Conservation (phyloP, 1,139 yeast species). For the Candida albicans region DNA sequence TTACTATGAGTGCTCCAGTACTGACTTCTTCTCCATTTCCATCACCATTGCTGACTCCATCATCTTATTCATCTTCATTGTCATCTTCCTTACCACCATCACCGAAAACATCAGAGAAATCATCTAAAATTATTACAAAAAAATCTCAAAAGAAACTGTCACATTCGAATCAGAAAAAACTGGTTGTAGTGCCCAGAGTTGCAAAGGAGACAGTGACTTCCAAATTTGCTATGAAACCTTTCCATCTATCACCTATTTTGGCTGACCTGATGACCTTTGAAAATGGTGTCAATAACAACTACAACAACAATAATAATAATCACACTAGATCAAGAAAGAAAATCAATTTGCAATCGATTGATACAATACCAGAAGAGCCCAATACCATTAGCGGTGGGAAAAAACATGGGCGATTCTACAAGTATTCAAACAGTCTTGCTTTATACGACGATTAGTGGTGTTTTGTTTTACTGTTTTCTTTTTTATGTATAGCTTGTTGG, state of each 20-base stretch:
- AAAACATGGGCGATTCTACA: background rate
- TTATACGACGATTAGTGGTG: conserved; percentile 3
- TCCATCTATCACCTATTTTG: conserved; percentile 12
- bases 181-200: background rate
- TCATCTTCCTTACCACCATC: too few species aligned
- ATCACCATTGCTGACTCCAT: background rate
- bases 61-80: background rate
- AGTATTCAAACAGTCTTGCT: background rate
- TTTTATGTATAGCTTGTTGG: background rate
- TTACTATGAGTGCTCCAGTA: background rate
- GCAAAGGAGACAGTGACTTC: background rate
- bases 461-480: background rate
- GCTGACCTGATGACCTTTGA: conserved; percentile 2
- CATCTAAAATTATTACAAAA: too few species aligned
- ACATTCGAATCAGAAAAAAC: background rate
- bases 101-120: too few species aligned
- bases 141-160: too few species aligned
- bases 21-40: background rate
- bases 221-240: conserved; percentile 13
- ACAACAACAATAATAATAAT: background rate
- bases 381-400: conserved; percentile 2
- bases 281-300: background rate
- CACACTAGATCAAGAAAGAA: background rate
- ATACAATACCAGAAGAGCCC: background rate
- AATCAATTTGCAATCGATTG: background rate